These are phyloP conservation scores for Haplosporangium sp. DNA, from an alignment of 371 early-diverging fungal genomes.

Conservation along the genomic window DNA sequence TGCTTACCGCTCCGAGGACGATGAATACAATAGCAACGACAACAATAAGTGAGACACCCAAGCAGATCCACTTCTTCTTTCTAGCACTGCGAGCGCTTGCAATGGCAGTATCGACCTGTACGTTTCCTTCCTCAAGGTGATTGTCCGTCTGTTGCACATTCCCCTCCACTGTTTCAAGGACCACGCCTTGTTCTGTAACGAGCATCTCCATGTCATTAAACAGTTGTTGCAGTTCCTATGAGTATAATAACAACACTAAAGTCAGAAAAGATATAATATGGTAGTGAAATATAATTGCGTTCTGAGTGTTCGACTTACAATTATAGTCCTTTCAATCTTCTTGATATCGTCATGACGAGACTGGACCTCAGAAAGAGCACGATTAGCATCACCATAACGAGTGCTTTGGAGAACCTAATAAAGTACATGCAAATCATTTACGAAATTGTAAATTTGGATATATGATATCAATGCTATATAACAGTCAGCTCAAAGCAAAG, in stretches of 20 bases:
- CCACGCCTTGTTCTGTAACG: conserved; percentile 84
- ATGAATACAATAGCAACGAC: conserved; percentile 63
- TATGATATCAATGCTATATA: neutral
- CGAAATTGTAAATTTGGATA: neutral
- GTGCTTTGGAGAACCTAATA: conserved; percentile 76
- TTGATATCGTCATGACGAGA: conserved; percentile 90
- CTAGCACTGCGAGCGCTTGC: conserved; percentile 78
- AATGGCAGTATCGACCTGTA: conserved; percentile 78
- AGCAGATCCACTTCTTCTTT: conserved; percentile 79
- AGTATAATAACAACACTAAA: neutral
- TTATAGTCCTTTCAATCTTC: conserved; percentile 86
- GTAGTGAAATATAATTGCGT: neutral
- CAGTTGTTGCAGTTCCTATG: conserved; percentile 87
- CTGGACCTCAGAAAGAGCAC: conserved; percentile 87
- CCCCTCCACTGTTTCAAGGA: conserved; percentile 78
- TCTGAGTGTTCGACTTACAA: conserved; percentile 58
- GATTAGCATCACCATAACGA: conserved; percentile 83
- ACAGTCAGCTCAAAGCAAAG: neutral
- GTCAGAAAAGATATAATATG: neutral
- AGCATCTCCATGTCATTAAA: conserved; percentile 92
- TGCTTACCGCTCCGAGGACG: conserved; percentile 15
- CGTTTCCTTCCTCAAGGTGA: conserved; percentile 79
- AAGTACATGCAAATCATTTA: neutral
- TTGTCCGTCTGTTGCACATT: conserved; percentile 72
- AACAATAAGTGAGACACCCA: conserved; percentile 58